These are phyloP conservation scores for Pichia kudriavzevii DNA, from an alignment of 1,139 yeast genomes.

Conservation along the genomic window DNA sequence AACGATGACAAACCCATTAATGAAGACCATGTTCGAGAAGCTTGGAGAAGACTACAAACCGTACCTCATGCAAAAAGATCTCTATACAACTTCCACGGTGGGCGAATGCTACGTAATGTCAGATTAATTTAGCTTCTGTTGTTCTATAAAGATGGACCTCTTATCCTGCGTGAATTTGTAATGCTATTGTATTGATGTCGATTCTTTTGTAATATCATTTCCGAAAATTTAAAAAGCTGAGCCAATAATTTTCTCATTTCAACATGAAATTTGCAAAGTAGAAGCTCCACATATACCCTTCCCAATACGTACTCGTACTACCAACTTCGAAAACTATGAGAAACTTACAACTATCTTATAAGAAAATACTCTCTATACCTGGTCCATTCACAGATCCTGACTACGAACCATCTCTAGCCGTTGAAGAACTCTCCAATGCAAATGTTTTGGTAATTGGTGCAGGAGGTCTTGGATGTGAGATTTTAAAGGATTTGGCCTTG, in stretches of 20 bases:
- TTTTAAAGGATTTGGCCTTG: constrained; percentile 73
- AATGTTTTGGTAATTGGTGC: constrained; percentile 70
- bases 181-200: too few relatives aligned
- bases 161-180: too few relatives aligned
- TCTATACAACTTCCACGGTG: constrained; percentile 70
- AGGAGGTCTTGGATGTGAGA: constrained; percentile 95
- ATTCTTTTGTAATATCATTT: too few relatives aligned
- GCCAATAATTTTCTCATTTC: too few relatives aligned
- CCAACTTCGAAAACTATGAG: too few relatives aligned
- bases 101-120: constrained; percentile 31
- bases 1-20: constrained; percentile 75
- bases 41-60: constrained; percentile 77
- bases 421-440: constrained; percentile 26
- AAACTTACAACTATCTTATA: constrained; percentile 9
- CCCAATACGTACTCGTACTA: too few relatives aligned
- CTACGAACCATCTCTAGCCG: constrained; percentile 21
- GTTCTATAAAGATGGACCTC: too few relatives aligned
- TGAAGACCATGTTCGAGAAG: constrained; percentile 84
- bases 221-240: too few relatives aligned
- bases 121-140: constrained; percentile 6
- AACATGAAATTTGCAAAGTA: too few relatives aligned
- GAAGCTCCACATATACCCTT: too few relatives aligned
- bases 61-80: constrained; percentile 57
- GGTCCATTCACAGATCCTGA: constrained; percentile 28
- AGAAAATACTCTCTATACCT: constrained; percentile 11